Conservation (phyloP, 2,329 filamentous ascomycete genomes). For the Cladophialophora yegresii region DNA sequence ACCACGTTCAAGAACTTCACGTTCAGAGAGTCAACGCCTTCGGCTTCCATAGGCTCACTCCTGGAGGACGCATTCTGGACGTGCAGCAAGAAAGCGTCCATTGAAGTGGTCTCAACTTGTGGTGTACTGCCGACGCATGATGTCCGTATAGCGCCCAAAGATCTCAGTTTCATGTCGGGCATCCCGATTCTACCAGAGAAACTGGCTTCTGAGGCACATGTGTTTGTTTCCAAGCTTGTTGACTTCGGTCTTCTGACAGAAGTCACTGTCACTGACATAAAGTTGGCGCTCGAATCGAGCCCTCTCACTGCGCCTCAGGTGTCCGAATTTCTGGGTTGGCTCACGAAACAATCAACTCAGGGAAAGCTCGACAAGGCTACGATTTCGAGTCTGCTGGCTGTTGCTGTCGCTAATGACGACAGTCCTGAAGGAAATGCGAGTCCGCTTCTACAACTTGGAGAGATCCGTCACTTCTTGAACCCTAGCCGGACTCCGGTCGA, state of each 20-base stretch:
- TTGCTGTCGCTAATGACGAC: constrained; percentile 62
- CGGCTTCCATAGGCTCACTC: constrained; percentile 75
- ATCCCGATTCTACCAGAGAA: constrained; percentile 83
- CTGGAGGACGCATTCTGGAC: constrained; percentile 98
- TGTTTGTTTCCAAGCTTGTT: constrained; percentile 76
- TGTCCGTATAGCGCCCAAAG: constrained; percentile 73
- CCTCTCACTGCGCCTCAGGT: constrained; percentile 78
- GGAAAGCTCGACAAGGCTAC: constrained; percentile 71
- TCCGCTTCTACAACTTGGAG: constrained; percentile 73
- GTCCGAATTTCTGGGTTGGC: constrained; percentile 81
- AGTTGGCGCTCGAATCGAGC: constrained; percentile 76
- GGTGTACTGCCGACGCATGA: constrained; percentile 82
- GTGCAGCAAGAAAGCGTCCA: constrained; percentile 75
- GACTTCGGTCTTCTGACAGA: constrained; percentile 85
- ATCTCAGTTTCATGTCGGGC: constrained; percentile 77
- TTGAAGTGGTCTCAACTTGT: constrained; percentile 84
- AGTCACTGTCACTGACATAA: constrained; percentile 84
- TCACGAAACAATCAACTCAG: constrained; percentile 68
- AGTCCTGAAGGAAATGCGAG: constrained; percentile 61
- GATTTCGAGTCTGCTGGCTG: constrained; percentile 71
- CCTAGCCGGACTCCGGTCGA: constrained; percentile 77
- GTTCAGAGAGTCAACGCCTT: constrained; percentile 87
- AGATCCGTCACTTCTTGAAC: constrained; percentile 73
- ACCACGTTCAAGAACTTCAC: constrained; percentile 87
- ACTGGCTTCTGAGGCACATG: constrained; percentile 65